Percentiles rank a stretch among this genome's conserved stretches.
Conservation (phyloP, 768 basidiomycete genomes). For the Ephemerocybe angulata region DNA sequence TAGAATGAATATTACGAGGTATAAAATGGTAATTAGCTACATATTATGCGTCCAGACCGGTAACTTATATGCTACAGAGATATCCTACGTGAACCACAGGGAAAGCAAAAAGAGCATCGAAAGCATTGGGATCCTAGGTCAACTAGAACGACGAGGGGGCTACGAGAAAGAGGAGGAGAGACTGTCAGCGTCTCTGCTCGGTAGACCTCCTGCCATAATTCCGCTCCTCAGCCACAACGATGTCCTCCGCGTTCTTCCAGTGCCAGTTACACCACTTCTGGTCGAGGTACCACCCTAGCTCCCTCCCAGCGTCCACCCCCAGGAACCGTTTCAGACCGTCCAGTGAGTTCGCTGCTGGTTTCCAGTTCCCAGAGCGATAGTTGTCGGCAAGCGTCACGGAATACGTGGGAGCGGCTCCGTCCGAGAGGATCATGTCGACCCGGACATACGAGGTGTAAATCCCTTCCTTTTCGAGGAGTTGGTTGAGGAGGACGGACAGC, state of each 20-base stretch:
- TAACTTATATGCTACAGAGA: too few species aligned
- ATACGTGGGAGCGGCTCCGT: not conserved
- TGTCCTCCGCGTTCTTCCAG: not conserved
- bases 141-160: too few species aligned
- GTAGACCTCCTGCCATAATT: too few species aligned
- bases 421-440: not conserved
- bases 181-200: not conserved
- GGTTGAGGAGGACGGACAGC: not conserved
- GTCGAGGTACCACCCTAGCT: not conserved
- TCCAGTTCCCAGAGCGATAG: not conserved
- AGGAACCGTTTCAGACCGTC: not conserved
- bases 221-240: too few species aligned
- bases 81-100: too few species aligned
- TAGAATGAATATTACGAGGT: too few species aligned
- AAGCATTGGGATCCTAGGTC: too few species aligned
- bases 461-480: not conserved
- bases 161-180: not conserved
- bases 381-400: slow-evolving; percentile 1
- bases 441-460: not conserved
- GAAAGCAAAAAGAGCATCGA: too few species aligned
- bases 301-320: not conserved
- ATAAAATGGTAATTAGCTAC: too few species aligned
- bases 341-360: not conserved
- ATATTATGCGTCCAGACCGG: too few species aligned
- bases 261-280: slow-evolving; percentile 2